Conservation (phyloP, 2,329 filamentous ascomycete genomes). For the Ophiostoma tasmaniense region DNA sequence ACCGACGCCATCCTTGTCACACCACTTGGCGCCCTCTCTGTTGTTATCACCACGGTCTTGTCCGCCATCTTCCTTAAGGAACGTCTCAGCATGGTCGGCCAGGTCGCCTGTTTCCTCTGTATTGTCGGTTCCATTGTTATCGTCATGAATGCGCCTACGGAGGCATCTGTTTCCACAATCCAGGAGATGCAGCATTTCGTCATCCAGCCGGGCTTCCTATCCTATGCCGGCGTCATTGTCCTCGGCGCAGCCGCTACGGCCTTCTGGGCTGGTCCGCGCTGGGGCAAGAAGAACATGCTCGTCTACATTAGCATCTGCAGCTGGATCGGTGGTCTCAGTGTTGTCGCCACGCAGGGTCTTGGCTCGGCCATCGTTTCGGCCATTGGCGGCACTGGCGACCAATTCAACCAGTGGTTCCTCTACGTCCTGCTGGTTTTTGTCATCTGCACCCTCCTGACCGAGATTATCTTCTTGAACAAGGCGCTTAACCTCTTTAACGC, state of each 20-base stretch:
- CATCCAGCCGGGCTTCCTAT: slow-evolving; percentile 76
- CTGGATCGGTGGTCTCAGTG: slow-evolving; percentile 85
- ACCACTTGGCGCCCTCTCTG: slow-evolving; percentile 79
- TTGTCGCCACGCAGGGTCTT: slow-evolving; percentile 88
- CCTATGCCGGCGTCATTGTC: slow-evolving; percentile 75
- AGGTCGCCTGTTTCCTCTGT: slow-evolving; percentile 91
- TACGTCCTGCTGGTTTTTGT: slow-evolving; percentile 91
- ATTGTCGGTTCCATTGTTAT: slow-evolving; percentile 91
- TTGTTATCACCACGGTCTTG: slow-evolving; percentile 84
- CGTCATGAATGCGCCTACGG: slow-evolving; percentile 81
- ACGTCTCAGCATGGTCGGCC: slow-evolving; percentile 87
- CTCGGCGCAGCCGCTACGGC: slow-evolving; percentile 63
- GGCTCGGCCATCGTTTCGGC: slow-evolving; percentile 87
- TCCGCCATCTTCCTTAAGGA: slow-evolving; percentile 96
- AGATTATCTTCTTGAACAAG: slow-evolving; percentile 99
- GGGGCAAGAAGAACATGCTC: slow-evolving; percentile 95
- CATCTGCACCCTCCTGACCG: slow-evolving; percentile 75
- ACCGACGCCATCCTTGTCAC: slow-evolving; percentile 95
- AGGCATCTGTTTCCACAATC: slow-evolving; percentile 77
- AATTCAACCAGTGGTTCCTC: slow-evolving; percentile 97
- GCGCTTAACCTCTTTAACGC: slow-evolving; percentile 95
- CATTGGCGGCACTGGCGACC: slow-evolving; percentile 63
- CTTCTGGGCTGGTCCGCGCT: slow-evolving; percentile 74
- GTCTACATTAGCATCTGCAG: slow-evolving; percentile 96
- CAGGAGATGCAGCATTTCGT: slow-evolving; percentile 88